A percentile compares a stretch with the other conserved stretches of the same genome.
These are phyloP conservation scores for Hypholoma fasciculare DNA, from an alignment of 768 basidiomycete genomes.

Conservation along the genomic window DNA sequence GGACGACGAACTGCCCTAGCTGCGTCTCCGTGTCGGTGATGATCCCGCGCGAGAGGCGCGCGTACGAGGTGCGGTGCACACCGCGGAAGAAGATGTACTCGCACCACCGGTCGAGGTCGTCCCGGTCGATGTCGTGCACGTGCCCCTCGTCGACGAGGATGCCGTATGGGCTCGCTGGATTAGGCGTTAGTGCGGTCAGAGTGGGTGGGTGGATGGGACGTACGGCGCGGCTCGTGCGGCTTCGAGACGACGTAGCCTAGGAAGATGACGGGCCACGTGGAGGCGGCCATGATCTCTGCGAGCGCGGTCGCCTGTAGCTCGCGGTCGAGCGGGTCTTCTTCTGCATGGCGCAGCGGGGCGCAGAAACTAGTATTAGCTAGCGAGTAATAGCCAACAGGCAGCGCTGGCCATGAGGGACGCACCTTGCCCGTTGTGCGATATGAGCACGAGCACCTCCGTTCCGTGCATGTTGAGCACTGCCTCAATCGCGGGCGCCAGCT, in stretches of 20 bases:
- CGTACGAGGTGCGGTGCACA: slow-evolving; percentile 78
- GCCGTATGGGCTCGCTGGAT: slow-evolving; percentile 70
- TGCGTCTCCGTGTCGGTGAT: slow-evolving; percentile 93
- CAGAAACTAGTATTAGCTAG: neutral
- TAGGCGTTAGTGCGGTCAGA: neutral
- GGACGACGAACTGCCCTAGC: slow-evolving; percentile 82
- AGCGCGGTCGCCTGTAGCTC: slow-evolving; percentile 82
- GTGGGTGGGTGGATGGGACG: no score
- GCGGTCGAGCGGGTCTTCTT: slow-evolving; percentile 88
- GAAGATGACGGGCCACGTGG: slow-evolving; percentile 76
- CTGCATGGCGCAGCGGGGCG: slow-evolving; percentile 32
- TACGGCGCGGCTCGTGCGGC: slow-evolving; percentile 64
- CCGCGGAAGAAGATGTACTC: slow-evolving; percentile 90
- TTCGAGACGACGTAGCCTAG: slow-evolving; percentile 80
- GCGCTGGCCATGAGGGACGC: neutral
- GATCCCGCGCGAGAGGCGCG: slow-evolving; percentile 75
- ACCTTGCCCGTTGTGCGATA: slow-evolving; percentile 93
- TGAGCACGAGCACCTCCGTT: slow-evolving; percentile 76
- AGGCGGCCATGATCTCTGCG: slow-evolving; percentile 75
- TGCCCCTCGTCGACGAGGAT: slow-evolving; percentile 75
- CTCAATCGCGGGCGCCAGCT: slow-evolving; percentile 89
- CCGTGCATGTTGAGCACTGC: slow-evolving; percentile 82
- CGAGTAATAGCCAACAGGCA: no score
- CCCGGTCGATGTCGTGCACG: slow-evolving; percentile 77
- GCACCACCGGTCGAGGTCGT: slow-evolving; percentile 80